These are phyloP conservation scores for Setaria viridis DNA, from an alignment of 202 grass and related monocot species.

Conservation along the genomic window DNA sequence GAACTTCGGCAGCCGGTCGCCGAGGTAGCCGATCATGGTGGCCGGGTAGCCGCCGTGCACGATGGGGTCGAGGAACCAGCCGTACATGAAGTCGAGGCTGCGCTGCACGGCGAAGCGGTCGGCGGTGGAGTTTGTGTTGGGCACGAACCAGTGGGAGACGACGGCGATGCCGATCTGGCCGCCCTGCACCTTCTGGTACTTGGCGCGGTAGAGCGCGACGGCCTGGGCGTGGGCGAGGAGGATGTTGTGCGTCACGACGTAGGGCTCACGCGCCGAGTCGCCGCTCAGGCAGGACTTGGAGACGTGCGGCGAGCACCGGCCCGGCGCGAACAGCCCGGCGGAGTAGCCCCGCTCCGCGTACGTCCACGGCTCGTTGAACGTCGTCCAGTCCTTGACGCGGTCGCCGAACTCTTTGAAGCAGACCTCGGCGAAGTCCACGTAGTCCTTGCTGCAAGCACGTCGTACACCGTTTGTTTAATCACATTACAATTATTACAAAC, in stretches of 20 bases:
- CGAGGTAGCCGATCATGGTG: conserved; percentile 44
- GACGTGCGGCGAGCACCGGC: conserved; percentile 54
- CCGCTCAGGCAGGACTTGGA: conserved; percentile 47
- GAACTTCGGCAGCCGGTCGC: conserved; percentile 52
- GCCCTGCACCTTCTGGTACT: conserved; percentile 54
- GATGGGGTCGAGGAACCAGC: conserved; percentile 70
- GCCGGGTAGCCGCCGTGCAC: conserved; percentile 55
- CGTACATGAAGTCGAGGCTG: conserved; percentile 66
- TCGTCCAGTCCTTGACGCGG: conserved; percentile 73
- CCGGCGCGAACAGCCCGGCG: conserved; percentile 34
- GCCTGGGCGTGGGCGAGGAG: conserved; percentile 55
- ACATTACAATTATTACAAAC: too few relatives aligned
- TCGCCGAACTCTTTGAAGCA: conserved; percentile 64
- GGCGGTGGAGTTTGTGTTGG: conserved; percentile 32
- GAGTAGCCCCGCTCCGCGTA: conserved; percentile 55
- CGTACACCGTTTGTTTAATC: too few relatives aligned
- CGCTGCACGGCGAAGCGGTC: conserved; percentile 44
- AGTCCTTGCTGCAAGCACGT: conserved; percentile 59
- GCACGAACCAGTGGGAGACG: conserved; percentile 54
- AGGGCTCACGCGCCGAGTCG: conserved; percentile 67
- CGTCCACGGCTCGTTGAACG: conserved; percentile 73
- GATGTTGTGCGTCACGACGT: conserved; percentile 59
- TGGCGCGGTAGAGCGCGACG: conserved; percentile 55
- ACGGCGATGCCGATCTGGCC: conserved; percentile 61
- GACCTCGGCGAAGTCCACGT: conserved; percentile 43